Base-by-base conservation (phyloP, 331 rosid genomes). In the Rhamnella rubrinervis region DNA sequence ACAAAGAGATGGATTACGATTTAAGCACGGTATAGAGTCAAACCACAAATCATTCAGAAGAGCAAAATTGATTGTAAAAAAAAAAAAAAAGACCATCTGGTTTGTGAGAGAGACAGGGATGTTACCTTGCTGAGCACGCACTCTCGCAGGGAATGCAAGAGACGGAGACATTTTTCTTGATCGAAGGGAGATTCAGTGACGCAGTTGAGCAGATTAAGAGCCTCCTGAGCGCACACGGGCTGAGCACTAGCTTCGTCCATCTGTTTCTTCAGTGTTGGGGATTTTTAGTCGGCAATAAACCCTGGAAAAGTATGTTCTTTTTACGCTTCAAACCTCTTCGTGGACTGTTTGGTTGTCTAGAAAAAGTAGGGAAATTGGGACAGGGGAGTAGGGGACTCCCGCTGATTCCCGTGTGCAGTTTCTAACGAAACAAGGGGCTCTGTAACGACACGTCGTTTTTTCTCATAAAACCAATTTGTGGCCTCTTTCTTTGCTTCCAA, bases 191-290 rank as follows among this genome's bases (percentile, higher is more conserved):
- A 76, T 7, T 86, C 78, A 17, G 91, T 63, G 6, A 90, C 89
- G 82, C 98, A 92, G 62, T 92, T 92, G 53, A 92, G 89, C 58
- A 92, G 89, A 77, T 82, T 76, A 17, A 92, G 85, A 21, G 97
- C 88, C 74, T 92, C 96, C 77, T 81, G 76, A 20, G 84, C 92
- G 71, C 98, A 92, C 53, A 80, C 84, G 0, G 92, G 71, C 75
- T 81, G 67, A 21, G 68, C 61, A 51, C 38, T 44, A 57, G 69
- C 21, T 70, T 71, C 59, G 23, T 80, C 93, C 93, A 85, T 87
- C 75, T 65, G 55, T 28, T 37, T 17, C 59, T 66, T 59, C 61
- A 6, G 56, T 20, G 19, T 49, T 39, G 23, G 73, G 76, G 67
- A 70, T 85, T 79, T 59, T 59, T 38, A 63, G 59, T 14, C 56